Conservation (phyloP, 2,329 filamentous ascomycete species). For the Cladosporium halotolerans region DNA sequence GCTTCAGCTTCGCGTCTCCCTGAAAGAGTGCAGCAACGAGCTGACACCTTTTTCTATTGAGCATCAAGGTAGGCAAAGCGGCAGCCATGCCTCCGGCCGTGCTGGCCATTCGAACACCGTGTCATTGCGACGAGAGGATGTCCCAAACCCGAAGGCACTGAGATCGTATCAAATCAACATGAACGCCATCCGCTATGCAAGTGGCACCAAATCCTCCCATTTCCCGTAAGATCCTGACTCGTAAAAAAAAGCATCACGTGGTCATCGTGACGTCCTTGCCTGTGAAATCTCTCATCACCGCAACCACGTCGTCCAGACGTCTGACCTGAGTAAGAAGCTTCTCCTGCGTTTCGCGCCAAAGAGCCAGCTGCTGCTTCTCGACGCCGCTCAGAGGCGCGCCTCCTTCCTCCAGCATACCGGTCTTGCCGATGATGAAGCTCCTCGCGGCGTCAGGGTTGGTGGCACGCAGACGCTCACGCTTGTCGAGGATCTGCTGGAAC, state of each 20-base stretch:
- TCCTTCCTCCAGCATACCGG: conserved; percentile 11
- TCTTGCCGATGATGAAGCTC: conserved; percentile 12
- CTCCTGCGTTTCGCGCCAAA: conserved; percentile 56
- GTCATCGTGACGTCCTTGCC: conserved; percentile 20
- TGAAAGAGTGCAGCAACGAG: too few relatives aligned
- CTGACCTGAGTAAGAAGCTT: conserved; percentile 72
- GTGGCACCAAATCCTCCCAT: background rate
- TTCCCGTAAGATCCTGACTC: conserved; percentile 4
- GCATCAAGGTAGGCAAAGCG: too few relatives aligned
- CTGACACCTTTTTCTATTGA: too few relatives aligned
- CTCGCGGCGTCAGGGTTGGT: conserved; percentile 1
- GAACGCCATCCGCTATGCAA: background rate
- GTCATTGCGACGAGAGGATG: too few relatives aligned
- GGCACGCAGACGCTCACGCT: conserved; percentile 63
- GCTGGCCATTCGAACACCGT: too few relatives aligned
- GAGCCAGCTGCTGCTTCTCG: conserved; percentile 64
- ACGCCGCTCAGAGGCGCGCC: conserved; percentile 31
- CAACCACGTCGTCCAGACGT: conserved; percentile 77
- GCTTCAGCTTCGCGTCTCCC: background rate
- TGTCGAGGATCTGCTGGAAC: conserved; percentile 66
- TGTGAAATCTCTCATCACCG: conserved; percentile 64
- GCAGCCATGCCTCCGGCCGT: too few relatives aligned
- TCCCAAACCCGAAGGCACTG: too few relatives aligned
- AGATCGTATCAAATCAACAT: background rate
- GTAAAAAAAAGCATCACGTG: background rate